Base-by-base conservation (phyloP, 2,329 filamentous ascomycete genomes). In the Podosphaera fusca region DNA sequence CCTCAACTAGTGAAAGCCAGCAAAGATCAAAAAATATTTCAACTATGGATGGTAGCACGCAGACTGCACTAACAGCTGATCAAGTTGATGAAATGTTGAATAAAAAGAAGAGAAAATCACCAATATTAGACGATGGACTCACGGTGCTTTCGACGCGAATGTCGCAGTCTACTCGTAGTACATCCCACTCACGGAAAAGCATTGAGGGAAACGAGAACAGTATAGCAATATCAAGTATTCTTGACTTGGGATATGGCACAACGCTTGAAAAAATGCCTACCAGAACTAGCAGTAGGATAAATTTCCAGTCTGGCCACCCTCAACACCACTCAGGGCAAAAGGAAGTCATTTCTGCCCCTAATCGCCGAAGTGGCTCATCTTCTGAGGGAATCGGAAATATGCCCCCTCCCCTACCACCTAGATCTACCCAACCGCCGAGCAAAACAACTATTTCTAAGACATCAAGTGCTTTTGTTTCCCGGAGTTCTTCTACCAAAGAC, bases 331-430 rank as follows among this genome's bases (percentile, higher is more conserved):
- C 74, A 10, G 89, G 95, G 67, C 88, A 95, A 68, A 85, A 80
- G 63, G 80, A 92, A 69, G 82, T 78, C 58, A 95, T 95, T 63
- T 83, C 90, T 64, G 86, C 87, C 54, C 87, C 85, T 45, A 72
- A 75, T 57, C 74, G 78, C 64, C 82, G 80, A 60, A 74, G 76
- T 34, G 71, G 72, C 30, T 80, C 79, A 51, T 63, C 64, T 21
- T 57, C 58, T 49, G 63, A 63, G 21, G 71, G 34, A 62, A 70
- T 56, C 68, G 73, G 58, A 12, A 64, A 70, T 42, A 95, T 95
- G 89, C 87, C 84, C 2, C 90, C 90, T 53, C 90, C 90, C n/a
- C 69, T 80, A 47, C 76, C 85, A 64, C 87, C 89, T 36, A 87
- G 88, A 53, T 94, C 87, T 59, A 85, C 84, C 45, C 63, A 60